These are phyloP conservation scores for Eutypella sp. DNA, from an alignment of 2,329 filamentous ascomycete species.

Conservation along the genomic window DNA sequence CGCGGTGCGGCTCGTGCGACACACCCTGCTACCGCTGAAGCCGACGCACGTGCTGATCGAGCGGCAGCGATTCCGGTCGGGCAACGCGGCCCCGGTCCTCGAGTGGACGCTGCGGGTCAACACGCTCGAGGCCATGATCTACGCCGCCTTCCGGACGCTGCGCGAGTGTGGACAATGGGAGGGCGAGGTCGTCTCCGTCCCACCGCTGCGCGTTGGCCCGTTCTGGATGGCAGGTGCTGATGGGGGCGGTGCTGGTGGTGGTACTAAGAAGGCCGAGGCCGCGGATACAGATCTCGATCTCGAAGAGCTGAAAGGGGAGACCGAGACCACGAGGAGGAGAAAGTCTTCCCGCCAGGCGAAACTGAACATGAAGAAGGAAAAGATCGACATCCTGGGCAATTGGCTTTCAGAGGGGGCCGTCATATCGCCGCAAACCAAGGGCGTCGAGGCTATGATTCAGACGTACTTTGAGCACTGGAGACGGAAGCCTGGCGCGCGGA, in stretches of 20 bases:
- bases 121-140: conserved; percentile 75
- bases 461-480: neutral
- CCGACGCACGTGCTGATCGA: conserved; percentile 70
- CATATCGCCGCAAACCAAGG: conserved; percentile 8
- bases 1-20: conserved; percentile 28
- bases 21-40: conserved; percentile 39
- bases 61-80: conserved; percentile 56
- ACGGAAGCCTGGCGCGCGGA: neutral
- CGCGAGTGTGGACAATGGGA: conserved; percentile 36
- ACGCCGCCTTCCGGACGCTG: conserved; percentile 61
- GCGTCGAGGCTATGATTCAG: conserved; percentile 7
- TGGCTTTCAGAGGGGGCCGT: conserved; percentile 39
- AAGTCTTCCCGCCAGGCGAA: conserved; percentile 32
- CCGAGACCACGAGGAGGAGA: conserved; percentile 18
- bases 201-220: conserved; percentile 48
- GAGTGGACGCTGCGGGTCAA: conserved; percentile 85
- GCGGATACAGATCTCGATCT: neutral
- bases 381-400: conserved; percentile 57
- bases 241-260: neutral
- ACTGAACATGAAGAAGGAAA: conserved; percentile 48
- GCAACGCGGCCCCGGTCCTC: conserved; percentile 58
- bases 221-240: conserved; percentile 30
- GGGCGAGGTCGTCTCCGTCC: conserved; percentile 43
- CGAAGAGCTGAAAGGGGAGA: conserved; percentile 6
- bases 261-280: conserved; percentile 4